These are phyloP conservation scores for Hanseniaspora uvarum DNA, from an alignment of 1,139 yeast species.

Conservation along the genomic window DNA sequence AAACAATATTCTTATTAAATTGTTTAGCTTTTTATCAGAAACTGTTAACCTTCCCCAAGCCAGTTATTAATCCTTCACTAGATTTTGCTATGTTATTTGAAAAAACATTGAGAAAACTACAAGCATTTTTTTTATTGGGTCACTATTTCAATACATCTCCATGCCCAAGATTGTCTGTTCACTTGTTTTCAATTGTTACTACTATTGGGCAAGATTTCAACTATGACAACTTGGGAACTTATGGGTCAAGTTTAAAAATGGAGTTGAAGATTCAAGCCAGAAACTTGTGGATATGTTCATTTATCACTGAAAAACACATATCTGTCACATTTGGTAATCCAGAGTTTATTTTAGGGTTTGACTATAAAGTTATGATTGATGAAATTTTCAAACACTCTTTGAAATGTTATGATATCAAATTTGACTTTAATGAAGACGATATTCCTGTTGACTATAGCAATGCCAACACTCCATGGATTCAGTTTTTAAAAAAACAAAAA, in stretches of 20 bases:
- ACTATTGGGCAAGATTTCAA: conserved; percentile 10
- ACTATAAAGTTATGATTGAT: not conserved
- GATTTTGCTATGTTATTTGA: not conserved
- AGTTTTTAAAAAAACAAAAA: not conserved
- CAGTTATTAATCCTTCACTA: not conserved
- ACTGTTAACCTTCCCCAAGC: conserved; percentile 5
- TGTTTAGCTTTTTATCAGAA: conserved; percentile 12
- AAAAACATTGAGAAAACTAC: conserved; percentile 13
- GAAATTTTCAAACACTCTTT: not conserved
- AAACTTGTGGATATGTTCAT: conserved; percentile 11
- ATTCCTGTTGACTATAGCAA: not conserved
- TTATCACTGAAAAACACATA: conserved; percentile 12
- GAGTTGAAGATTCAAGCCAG: conserved; percentile 9
- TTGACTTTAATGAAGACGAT: no score
- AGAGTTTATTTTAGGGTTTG: conserved; percentile 13
- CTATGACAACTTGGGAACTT: conserved; percentile 4
- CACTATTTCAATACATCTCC: conserved; percentile 10
- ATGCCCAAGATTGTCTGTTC: conserved; percentile 11
- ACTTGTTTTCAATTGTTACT: conserved; percentile 9
- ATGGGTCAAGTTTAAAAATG: not conserved
- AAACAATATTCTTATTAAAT: conserved; percentile 3
- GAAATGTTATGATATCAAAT: not conserved
- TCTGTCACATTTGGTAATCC: conserved; percentile 15
- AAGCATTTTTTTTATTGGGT: conserved; percentile 11
- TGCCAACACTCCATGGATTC: conserved; percentile 14